Conservation (phyloP, 2,329 filamentous ascomycete genomes). For the Helicocarpus griseus region DNA sequence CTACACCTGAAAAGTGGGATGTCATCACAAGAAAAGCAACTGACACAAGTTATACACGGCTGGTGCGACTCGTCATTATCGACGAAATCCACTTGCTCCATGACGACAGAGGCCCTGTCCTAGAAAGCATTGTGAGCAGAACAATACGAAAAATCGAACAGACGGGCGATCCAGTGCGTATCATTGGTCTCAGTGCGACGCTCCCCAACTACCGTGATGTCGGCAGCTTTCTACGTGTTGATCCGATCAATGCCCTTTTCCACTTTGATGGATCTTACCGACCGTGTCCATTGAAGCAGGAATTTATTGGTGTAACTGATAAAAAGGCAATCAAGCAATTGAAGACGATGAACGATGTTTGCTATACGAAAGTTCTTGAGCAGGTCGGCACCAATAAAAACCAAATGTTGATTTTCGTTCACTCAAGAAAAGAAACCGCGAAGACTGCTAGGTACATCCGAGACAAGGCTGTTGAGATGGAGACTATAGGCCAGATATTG, state of each 20-base stretch:
- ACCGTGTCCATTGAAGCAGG: slow-evolving; percentile 88
- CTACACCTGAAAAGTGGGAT: slow-evolving; percentile 98
- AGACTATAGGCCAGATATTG: slow-evolving; percentile 92
- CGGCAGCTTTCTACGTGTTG: slow-evolving; percentile 85
- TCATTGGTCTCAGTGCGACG: slow-evolving; percentile 88
- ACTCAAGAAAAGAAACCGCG: slow-evolving; percentile 94
- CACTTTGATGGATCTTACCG: slow-evolving; percentile 93
- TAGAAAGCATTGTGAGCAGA: slow-evolving; percentile 92
- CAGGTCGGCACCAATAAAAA: slow-evolving; percentile 88
- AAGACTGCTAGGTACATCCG: slow-evolving; percentile 95
- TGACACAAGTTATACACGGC: slow-evolving; percentile 90
- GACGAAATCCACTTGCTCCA: slow-evolving; percentile 97
- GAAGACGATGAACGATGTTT: slow-evolving; percentile 99
- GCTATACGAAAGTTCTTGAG: slow-evolving; percentile 93
- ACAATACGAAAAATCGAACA: slow-evolving; percentile 90
- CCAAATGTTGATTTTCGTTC: slow-evolving; percentile 98
- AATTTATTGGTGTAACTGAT: slow-evolving; percentile 94
- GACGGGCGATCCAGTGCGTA: slow-evolving; percentile 82
- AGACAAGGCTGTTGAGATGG: slow-evolving; percentile 93
- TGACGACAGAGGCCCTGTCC: slow-evolving; percentile 89
- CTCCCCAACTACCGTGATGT: slow-evolving; percentile 96
- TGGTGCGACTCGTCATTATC: slow-evolving; percentile 93
- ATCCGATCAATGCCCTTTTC: slow-evolving; percentile 76
- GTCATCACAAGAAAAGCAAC: slow-evolving; percentile 97
- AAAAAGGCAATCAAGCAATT: slow-evolving; percentile 98